Evolutionary conservation across 2,329 filamentous ascomycete species (phyloP).

Genomic region (Purpureocillium takamizusanense): DNA sequence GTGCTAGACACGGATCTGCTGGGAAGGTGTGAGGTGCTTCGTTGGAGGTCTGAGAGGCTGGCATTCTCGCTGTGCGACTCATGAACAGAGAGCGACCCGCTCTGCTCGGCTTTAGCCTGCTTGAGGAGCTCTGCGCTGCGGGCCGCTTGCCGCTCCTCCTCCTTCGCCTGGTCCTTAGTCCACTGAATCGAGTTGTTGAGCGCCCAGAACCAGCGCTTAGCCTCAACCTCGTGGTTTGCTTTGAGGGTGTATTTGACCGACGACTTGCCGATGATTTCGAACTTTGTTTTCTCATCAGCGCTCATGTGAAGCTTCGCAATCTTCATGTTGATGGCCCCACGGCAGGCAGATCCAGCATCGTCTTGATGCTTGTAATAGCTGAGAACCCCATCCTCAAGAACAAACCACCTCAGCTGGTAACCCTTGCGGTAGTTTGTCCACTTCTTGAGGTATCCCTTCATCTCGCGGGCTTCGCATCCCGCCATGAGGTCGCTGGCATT

Average conservation of each 20-base stretch:
- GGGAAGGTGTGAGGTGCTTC: constrained; percentile 34
- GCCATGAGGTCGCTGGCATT: constrained; percentile 53
- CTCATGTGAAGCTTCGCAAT: constrained; percentile 95
- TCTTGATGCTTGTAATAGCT: constrained; percentile 99
- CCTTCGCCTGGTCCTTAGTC: constrained; percentile 92
- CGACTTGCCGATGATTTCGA: constrained; percentile 96
- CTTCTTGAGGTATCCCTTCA: constrained; percentile 98
- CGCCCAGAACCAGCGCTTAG: constrained; percentile 98
- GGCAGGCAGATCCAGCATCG: constrained; percentile 89
- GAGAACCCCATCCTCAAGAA: constrained; percentile 90
- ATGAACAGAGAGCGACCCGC: constrained; percentile 35
- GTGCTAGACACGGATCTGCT: constrained; percentile 17
- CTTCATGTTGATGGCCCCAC: constrained; percentile 97
- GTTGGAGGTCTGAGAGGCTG: constrained; percentile 37
- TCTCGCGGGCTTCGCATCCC: constrained; percentile 83
- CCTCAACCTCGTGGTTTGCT: constrained; percentile 95
- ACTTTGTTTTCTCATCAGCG: constrained; percentile 91
- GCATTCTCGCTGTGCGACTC: constrained; percentile 42
- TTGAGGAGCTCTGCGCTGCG: constrained; percentile 67
- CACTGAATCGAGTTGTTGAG: constrained; percentile 98
- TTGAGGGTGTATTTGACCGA: constrained; percentile 98
- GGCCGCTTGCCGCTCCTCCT: constrained; percentile 70
- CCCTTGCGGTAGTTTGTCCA: constrained; percentile 99
- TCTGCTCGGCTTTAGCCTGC: constrained; percentile 71
- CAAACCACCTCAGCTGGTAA: constrained; percentile 96